Evolutionary conservation across 768 basidiomycete species (phyloP).

Genomic region (Pleurotus eryngii): DNA sequence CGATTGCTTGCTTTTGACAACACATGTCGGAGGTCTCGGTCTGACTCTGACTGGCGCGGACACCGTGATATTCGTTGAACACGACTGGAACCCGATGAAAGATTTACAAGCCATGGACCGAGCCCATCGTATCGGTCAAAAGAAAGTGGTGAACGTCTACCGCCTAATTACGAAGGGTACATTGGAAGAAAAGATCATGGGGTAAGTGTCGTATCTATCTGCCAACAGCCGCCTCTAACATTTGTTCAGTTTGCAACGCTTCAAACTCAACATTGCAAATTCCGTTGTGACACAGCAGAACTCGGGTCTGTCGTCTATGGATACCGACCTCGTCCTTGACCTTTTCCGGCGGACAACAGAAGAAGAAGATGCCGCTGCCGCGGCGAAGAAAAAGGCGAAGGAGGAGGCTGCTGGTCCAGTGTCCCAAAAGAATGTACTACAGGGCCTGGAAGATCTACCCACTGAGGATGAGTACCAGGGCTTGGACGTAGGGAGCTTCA

Average conservation of each 20-base stretch:
- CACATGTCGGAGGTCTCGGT: conserved; percentile 94
- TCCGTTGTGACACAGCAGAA: conserved; percentile 98
- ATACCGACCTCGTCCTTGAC: conserved; percentile 94
- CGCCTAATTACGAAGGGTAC: conserved; percentile 96
- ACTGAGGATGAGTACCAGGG: conserved; percentile 90
- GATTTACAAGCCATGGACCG: conserved; percentile 99
- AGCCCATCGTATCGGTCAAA: conserved; percentile 96
- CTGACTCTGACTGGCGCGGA: conserved; percentile 97
- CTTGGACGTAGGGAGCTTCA: conserved; percentile 82
- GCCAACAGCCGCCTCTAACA: neutral
- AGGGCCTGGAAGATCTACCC: conserved; percentile 89
- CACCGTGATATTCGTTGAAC: conserved; percentile 98
- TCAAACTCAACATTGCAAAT: conserved; percentile 97
- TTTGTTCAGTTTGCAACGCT: conserved; percentile 79
- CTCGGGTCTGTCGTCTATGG: conserved; percentile 90
- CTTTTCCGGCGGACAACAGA: conserved; percentile 83
- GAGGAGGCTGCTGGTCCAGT: conserved; percentile 54
- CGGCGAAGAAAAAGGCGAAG: conserved; percentile 53
- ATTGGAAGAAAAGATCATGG: conserved; percentile 99
- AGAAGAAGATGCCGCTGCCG: conserved; percentile 59
- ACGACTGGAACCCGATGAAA: conserved; percentile 99
- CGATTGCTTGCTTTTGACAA: conserved; percentile 92
- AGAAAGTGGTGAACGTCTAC: conserved; percentile 98
- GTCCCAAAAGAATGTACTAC: conserved; percentile 80
- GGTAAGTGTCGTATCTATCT: conserved; percentile 46